Evolutionary conservation across 169 alveolate genomes (phyloP), one percentile per base, ranked within the genome.

Genomic region (Plasmodium falciparum): DNA sequence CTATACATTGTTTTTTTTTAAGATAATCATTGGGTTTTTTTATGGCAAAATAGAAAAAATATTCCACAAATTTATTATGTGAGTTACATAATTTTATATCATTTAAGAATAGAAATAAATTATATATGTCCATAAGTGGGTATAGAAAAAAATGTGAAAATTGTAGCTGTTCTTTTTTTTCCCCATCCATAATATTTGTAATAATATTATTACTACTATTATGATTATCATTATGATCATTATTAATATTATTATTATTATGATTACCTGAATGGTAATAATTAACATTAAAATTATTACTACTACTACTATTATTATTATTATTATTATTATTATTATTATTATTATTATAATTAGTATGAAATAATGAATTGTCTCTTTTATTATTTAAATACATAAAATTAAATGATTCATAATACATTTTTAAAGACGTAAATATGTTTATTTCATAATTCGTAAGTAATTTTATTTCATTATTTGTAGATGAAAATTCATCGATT

Each of bases 341-440:
- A n/a, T 20, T 54, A 56, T 56, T 56, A 8, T 54, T 54, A 54
- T 15, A 4, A 22, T 56, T 56, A 56, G n/a, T 22, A 17, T 6
- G 17, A 52, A 7, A 56, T 56, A 4, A 6, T 7, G 22, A 24
- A n/a, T 78, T 13, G 4, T 73, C 73, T 15, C 61, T 65, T 47
- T 71, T 50, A 54, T 62, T 47, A 65, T 74, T 86, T 29, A 86
- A 45, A 72, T 62, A 29, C 33, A 73, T 33, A 86, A 71, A 86
- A 24, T 86, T 47, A 86, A 86, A 86, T 1, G 92, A 86, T 29
- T 86, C 92, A 63, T 47, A 86, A 73, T 86, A 86, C 26, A 73
- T 61, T 50, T 86, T 86, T 33, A 86, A 8, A 1, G 92, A 86
- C 0, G 92, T 63, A 13, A 86, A 86, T 59, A 86, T 86, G 22